Base-by-base conservation (phyloP, 2,329 filamentous ascomycete genomes). In the Claviceps sp. region DNA sequence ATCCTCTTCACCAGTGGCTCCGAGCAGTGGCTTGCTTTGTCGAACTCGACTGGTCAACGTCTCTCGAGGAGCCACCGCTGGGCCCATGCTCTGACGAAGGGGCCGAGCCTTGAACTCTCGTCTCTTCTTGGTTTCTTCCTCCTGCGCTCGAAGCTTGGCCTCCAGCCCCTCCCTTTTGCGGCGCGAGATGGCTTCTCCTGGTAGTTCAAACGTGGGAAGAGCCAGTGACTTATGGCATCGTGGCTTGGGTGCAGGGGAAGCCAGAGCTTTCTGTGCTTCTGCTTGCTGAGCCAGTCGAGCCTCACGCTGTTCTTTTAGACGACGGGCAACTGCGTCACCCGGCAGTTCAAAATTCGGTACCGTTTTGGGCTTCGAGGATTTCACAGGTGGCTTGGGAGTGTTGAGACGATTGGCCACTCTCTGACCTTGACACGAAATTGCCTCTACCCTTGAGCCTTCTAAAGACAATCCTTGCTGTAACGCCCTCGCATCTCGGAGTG, bases 71-170 rank as follows among this genome's bases (percentile, higher is more conserved):
- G 70, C 56, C 5, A 70, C 63, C 46, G 65, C 64, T 1, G 70
- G 65, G 8, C 64, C 65, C 18, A 70, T 61, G 51, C 69, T 74
- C 50, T 69, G 65, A 43, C 74, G 74, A 40, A 79, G 62, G 18
- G 81, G 80, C 38, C 73, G 73, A 5, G 80, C 81, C 62, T 82
- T 84, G 69, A 84, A 84, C 59, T 83, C 78, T 52, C 80, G 76
- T 52, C 74, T 73, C 63, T 72, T 78, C 24, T 70, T 74, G 54
- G 80, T 76, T 57, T 82, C 79, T 57, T 82, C 79, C 58, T 80
- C 78, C 58, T 82, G 72, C 3, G 71, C 72, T 55, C 69, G 74
- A 44, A 83, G 65, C 56, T 72, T 75, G 53, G 76, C 70, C 59
- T 81, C 74, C 51, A 73, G 70, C 60, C 79, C 70, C 65, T 82